phyloP scores from a whole-genome alignment of 2,329 filamentous ascomycete species.

The Chaetomium sp. region DNA sequence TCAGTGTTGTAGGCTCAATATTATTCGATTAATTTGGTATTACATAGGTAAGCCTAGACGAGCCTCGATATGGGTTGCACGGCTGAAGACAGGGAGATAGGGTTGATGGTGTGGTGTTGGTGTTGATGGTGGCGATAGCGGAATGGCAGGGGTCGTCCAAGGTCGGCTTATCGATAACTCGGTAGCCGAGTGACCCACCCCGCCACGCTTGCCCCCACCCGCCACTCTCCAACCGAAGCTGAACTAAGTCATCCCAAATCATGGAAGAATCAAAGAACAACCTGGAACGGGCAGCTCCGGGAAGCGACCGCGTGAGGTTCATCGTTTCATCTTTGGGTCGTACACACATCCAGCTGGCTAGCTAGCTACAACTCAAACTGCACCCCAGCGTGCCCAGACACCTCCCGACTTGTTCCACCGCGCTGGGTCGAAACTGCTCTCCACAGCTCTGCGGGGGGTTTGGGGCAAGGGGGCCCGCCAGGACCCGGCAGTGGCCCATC shows the following conservation, averaged over 20 bases:
- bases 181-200: too few species aligned
- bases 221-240: background rate
- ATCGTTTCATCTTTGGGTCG: background rate
- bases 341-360: background rate
- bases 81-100: too few species aligned
- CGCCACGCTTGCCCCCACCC: background rate
- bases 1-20: background rate
- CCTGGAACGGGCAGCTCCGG: background rate
- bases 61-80: too few species aligned
- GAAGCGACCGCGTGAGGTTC: background rate
- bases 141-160: background rate
- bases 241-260: background rate
- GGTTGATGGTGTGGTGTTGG: too few species aligned
- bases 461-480: background rate
- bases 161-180: background rate
- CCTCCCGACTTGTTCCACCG: slow-evolving; percentile 1
- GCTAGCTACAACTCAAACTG: background rate
- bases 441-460: slow-evolving; percentile 10
- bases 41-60: background rate
- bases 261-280: background rate
- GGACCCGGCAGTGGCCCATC: background rate
- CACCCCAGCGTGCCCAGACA: too few species aligned
- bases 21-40: background rate
- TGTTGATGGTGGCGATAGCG: background rate
- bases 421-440: background rate